Base-by-base conservation (phyloP, 2,329 filamentous ascomycete species). In the Xylariaceae sp. region DNA sequence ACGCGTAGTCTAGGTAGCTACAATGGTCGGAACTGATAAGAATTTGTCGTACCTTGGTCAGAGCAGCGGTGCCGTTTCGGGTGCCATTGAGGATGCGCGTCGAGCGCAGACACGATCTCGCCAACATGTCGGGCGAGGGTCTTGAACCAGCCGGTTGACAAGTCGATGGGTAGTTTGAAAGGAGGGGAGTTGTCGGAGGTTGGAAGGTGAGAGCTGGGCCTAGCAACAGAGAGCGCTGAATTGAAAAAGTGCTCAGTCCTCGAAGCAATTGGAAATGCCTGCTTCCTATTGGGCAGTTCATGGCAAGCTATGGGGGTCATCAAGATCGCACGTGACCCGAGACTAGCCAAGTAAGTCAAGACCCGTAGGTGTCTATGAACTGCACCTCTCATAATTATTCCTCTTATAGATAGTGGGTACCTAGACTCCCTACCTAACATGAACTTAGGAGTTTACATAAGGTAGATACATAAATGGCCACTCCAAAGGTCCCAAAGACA, bases 31-130 rank as follows among this genome's bases (percentile, higher is more conserved):
- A 51, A 4, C 40, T 32, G 46, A 47, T 29, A 39, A 4, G 40
- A 50, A n/a, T 50, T 27, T 33, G 64, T 68, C 86, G 82, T 86
- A 91, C 91, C 87, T 87, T 90, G 72, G 86, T 80, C 70, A 87
- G 78, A 74, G 84, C 84, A 75, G 85, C 81, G 74, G 86, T 81
- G 77, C 84, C 82, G 81, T 88, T 88, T 80, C 86, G 82, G 71
- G 87, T 84, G 77, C 86, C 82, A 81, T 87, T 88, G 81, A 92
- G 83, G 72, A 88, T 83, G 85, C 92, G 92, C 85, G 89, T 84
- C 76, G 89, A 86, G 82, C 91, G 91, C 83, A 95, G 80, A 80
- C 86, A 86, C 79, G 92, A 91, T 84, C 92, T 89, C 81, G 91
- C 89, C 84, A 97, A 87, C 93, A 97, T 97, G 75, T 77, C 88